Evolutionary conservation across 2,329 filamentous ascomycete genomes (phyloP).

Genomic region (Eurotiales sp.): DNA sequence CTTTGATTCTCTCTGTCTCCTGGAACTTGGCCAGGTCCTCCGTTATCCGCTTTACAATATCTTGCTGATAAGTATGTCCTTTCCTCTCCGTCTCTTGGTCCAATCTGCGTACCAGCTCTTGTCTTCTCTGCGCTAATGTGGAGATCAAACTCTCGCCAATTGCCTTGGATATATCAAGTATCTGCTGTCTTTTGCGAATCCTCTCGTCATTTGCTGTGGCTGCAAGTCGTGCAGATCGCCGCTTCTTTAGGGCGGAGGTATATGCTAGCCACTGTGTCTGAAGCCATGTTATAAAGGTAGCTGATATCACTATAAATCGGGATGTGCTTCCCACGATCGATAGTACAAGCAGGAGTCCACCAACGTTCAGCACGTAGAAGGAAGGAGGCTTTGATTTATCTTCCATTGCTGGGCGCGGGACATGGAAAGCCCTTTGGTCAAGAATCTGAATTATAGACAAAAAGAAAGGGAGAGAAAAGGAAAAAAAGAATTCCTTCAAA

Average conservation of each 20-base stretch:
- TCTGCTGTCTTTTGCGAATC: not conserved
- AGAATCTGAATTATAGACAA: no score
- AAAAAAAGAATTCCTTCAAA: no score
- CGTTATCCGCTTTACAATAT: not conserved
- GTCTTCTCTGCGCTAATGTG: not conserved
- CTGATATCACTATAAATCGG: slow-evolving; percentile 5
- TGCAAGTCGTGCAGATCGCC: slow-evolving; percentile 8
- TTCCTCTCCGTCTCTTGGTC: slow-evolving; percentile 2
- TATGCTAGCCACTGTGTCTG: slow-evolving; percentile 12
- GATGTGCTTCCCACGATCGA: slow-evolving; percentile 7
- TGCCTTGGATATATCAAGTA: slow-evolving; percentile 5
- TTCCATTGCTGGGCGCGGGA: no score
- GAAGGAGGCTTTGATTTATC: slow-evolving; percentile 3
- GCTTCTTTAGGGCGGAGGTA: not conserved
- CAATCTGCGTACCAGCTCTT: not conserved
- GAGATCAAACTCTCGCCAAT: slow-evolving; percentile 10
- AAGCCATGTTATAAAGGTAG: slow-evolving; percentile 9
- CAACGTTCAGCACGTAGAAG: slow-evolving; percentile 1
- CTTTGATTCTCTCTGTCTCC: not conserved
- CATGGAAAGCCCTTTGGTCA: no score
- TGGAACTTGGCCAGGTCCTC: not conserved
- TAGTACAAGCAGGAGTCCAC: slow-evolving; percentile 4
- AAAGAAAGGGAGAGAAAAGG: no score
- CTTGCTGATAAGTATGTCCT: not conserved
- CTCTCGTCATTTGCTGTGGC: not conserved